Conservation (phyloP, 2,329 filamentous ascomycete genomes). For the Endoconidiophora laricicola region DNA sequence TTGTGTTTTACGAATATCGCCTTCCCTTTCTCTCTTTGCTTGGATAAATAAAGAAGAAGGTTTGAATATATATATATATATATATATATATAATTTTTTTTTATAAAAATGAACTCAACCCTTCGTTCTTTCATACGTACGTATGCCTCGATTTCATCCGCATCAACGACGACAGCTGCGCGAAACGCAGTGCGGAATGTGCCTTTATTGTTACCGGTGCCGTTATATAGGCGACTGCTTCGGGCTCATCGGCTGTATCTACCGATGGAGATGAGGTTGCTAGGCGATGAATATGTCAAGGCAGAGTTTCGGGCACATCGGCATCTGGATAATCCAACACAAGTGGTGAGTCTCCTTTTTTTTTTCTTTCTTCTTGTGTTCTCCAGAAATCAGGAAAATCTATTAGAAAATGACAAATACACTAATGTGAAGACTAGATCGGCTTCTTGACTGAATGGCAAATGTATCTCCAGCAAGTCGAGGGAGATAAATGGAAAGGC, state of each 20-base stretch:
- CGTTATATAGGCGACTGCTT: slow-evolving; percentile 73
- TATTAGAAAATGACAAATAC: not conserved
- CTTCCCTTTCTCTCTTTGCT: no score
- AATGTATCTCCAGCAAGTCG: slow-evolving; percentile 78
- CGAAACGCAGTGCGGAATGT: not conserved
- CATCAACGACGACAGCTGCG: no score
- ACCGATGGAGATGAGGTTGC: slow-evolving; percentile 53
- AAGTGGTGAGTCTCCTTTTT: slow-evolving; percentile 48
- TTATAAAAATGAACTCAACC: no score
- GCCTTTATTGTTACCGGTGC: slow-evolving; percentile 66
- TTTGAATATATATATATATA: no score
- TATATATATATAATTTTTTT: no score
- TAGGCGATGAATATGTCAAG: slow-evolving; percentile 90
- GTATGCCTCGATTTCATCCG: no score
- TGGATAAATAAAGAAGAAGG: no score
- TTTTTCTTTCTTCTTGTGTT: not conserved
- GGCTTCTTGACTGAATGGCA: slow-evolving; percentile 97
- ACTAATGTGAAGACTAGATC: slow-evolving; percentile 39
- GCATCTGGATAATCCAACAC: slow-evolving; percentile 73
- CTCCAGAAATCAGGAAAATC: not conserved
- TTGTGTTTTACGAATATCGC: no score
- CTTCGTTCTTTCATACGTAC: no score
- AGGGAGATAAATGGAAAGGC: slow-evolving; percentile 71
- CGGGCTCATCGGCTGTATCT: slow-evolving; percentile 72
- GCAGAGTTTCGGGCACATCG: slow-evolving; percentile 76